phyloP scores from a whole-genome alignment of 192 early-diverging fungal species.

The Coemansia sp. region DNA sequence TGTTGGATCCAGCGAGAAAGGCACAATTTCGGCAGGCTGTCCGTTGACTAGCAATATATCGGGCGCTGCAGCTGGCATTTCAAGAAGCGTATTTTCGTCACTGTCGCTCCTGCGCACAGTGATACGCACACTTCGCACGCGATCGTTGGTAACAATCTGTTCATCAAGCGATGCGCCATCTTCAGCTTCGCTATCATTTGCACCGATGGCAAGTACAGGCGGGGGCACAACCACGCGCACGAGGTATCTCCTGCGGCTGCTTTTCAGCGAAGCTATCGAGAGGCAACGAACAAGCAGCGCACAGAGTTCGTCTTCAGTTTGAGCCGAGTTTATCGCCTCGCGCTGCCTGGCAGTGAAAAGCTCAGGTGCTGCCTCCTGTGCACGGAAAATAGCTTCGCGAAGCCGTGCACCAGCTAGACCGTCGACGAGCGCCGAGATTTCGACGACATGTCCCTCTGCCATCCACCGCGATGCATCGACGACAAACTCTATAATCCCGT shows the following conservation, averaged over 20 bases:
- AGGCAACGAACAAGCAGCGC: constrained; percentile 44
- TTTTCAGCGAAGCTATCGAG: constrained; percentile 23
- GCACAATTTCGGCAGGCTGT: constrained; percentile 7
- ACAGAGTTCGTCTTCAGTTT: constrained; percentile 2
- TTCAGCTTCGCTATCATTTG: neutral
- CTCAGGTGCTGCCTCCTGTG: constrained; percentile 36
- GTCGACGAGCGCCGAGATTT: constrained; percentile 11
- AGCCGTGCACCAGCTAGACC: constrained; percentile 12
- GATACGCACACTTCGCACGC: constrained; percentile 20
- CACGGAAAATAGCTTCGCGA: constrained; percentile 8
- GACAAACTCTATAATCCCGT: constrained; percentile 35
- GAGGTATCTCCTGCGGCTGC: constrained; percentile 19
- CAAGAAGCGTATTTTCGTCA: neutral
- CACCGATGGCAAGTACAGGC: neutral
- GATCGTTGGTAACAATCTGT: neutral
- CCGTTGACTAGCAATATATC: constrained; percentile 32
- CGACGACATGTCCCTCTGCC: constrained; percentile 9
- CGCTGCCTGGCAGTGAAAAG: constrained; percentile 30
- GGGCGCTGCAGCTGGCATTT: too few relatives aligned
- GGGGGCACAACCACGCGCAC: constrained; percentile 45
- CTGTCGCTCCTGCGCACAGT: constrained; percentile 17
- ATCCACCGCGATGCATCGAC: constrained; percentile 43
- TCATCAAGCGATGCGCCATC: constrained; percentile 1
- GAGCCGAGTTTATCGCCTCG: neutral
- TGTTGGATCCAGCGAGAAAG: constrained; percentile 29